Conservation (phyloP, 257 asterid species). For the Galeopsis tetrahit region DNA sequence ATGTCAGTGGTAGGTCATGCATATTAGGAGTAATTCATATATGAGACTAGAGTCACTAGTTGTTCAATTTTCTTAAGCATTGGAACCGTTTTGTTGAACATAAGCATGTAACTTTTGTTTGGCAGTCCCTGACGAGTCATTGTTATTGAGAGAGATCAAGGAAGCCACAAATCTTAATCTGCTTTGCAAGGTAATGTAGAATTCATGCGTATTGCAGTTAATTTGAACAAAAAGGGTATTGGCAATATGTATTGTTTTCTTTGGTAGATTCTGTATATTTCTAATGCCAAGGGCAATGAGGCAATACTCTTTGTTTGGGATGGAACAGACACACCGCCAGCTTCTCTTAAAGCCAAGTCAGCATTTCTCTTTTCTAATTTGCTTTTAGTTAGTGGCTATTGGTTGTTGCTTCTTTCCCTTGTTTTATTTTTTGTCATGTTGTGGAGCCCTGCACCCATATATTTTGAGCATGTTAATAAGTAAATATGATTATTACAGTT, state of each 20-base stretch:
- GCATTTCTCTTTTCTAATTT: constrained; percentile 31
- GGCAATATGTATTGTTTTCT: background rate
- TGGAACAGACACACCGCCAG: constrained; percentile 83
- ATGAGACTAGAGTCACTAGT: constrained; percentile 1
- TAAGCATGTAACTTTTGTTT: background rate
- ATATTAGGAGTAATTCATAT: background rate
- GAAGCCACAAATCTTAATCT: constrained; percentile 55
- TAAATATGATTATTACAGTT: background rate
- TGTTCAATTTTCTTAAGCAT: background rate
- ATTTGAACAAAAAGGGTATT: constrained; percentile 22
- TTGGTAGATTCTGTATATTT: constrained; percentile 66
- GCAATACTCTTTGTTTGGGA: constrained; percentile 88
- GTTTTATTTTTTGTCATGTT: background rate
- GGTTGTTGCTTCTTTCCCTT: background rate
- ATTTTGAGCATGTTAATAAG: background rate
- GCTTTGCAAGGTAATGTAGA: constrained; percentile 71
- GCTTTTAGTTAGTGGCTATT: constrained; percentile 19
- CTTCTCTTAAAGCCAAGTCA: constrained; percentile 60
- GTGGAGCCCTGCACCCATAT: background rate
- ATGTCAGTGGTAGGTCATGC: constrained; percentile 47
- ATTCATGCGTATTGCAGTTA: constrained; percentile 3
- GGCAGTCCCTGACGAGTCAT: constrained; percentile 50
- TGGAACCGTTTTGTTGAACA: too few relatives aligned
- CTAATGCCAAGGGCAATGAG: constrained; percentile 53
- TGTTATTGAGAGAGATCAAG: constrained; percentile 58